These are phyloP conservation scores for Gyrodon lividus DNA, from an alignment of 768 basidiomycete genomes.

Conservation along the genomic window DNA sequence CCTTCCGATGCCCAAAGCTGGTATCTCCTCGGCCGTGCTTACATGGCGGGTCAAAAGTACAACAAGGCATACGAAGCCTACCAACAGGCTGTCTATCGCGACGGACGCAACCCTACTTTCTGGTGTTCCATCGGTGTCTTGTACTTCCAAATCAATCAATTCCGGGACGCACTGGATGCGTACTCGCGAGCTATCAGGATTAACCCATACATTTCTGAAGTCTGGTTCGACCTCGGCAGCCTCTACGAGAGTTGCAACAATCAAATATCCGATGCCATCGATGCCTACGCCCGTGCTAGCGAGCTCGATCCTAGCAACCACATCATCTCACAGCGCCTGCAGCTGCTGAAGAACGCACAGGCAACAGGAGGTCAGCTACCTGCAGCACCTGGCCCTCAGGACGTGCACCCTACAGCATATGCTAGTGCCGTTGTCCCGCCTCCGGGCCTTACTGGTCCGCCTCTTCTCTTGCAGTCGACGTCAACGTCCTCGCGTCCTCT, in stretches of 20 bases:
- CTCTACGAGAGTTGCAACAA: constrained; percentile 99
- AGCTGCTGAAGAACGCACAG: constrained; percentile 78
- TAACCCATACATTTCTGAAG: constrained; percentile 91
- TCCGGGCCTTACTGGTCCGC: constrained; percentile 64
- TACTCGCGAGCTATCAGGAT: constrained; percentile 99
- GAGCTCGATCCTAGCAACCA: constrained; percentile 89
- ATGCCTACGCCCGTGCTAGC: constrained; percentile 92
- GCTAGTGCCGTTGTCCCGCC: constrained; percentile 75
- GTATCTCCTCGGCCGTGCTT: constrained; percentile 97
- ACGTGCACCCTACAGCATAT: constrained; percentile 95
- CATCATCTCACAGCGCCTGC: constrained; percentile 78
- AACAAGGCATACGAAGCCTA: constrained; percentile 99
- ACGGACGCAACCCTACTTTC: constrained; percentile 98
- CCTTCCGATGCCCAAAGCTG: constrained; percentile 95
- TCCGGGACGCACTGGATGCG: constrained; percentile 96
- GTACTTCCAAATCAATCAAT: constrained; percentile 99
- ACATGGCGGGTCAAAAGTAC: constrained; percentile 98
- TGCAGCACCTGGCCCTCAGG: constrained; percentile 89
- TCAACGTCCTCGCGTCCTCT: constrained; percentile 39
- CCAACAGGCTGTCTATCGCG: constrained; percentile 98
- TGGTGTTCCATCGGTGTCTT: constrained; percentile 99
- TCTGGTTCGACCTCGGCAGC: constrained; percentile 89
- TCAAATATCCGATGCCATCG: constrained; percentile 97
- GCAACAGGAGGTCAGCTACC: constrained; percentile 70
- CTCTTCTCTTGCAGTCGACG: constrained; percentile 55